A percentile compares a stretch with the other conserved stretches of the same genome.
Evolutionary conservation across 768 basidiomycete genomes (phyloP).

Genomic region (Hortiboletus campestris): DNA sequence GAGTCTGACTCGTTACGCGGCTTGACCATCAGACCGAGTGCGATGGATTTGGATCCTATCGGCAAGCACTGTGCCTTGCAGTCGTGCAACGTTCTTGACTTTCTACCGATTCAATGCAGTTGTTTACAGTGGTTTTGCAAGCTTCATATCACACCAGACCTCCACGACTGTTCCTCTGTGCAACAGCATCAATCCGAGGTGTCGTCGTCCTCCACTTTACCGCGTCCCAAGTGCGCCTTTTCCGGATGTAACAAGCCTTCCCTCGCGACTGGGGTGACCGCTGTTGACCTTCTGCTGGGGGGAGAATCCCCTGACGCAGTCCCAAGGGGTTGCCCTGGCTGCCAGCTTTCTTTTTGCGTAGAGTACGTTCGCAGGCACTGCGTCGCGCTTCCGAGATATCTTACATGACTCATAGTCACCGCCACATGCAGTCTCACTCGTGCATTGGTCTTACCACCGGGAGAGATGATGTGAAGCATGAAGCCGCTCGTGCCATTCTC

Average conservation of each 20-base stretch:
- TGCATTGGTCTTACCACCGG: constrained; percentile 38
- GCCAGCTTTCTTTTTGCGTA: constrained; percentile 61
- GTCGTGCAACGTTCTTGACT: constrained; percentile 64
- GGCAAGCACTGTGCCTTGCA: constrained; percentile 65
- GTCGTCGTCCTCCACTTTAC: constrained; percentile 12
- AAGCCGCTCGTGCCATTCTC: constrained; percentile 51
- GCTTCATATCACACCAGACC: constrained; percentile 56
- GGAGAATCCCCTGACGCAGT: not conserved
- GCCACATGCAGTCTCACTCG: constrained; percentile 59
- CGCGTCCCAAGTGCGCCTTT: constrained; percentile 49
- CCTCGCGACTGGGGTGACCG: constrained; percentile 41
- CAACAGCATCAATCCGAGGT: not conserved
- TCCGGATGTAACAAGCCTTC: constrained; percentile 53
- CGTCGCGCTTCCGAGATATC: constrained; percentile 5
- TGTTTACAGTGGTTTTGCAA: constrained; percentile 64
- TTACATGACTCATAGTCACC: constrained; percentile 48
- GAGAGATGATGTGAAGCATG: constrained; percentile 36
- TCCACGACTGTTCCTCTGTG: constrained; percentile 51
- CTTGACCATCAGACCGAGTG: not conserved
- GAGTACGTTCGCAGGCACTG: constrained; percentile 40
- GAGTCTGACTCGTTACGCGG: too few species aligned
- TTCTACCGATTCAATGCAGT: constrained; percentile 70
- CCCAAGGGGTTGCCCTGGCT: constrained; percentile 47
- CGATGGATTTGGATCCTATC: constrained; percentile 48
- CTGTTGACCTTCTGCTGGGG: constrained; percentile 6